Conservation (phyloP, 257 asterid genomes). For the Galeopsis tetrahit region DNA sequence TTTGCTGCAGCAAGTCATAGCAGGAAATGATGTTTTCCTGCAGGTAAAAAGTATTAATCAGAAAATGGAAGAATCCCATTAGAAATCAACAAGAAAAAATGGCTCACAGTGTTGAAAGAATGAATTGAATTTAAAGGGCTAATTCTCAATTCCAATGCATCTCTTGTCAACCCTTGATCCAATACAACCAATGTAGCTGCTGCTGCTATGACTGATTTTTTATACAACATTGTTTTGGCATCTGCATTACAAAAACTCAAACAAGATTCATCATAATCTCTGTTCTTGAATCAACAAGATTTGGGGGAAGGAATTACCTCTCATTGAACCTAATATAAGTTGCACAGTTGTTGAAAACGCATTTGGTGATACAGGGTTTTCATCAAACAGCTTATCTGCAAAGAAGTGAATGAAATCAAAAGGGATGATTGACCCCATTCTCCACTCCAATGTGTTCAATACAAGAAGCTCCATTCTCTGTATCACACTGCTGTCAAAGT, state of each 20-base stretch:
- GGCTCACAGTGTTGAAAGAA: constrained; percentile 49
- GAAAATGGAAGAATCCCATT: neutral
- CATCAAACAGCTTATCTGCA: constrained; percentile 39
- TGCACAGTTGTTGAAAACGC: constrained; percentile 37
- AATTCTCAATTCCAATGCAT: constrained; percentile 44
- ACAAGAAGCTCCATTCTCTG: constrained; percentile 66
- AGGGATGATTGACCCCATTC: constrained; percentile 56
- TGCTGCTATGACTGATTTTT: constrained; percentile 66
- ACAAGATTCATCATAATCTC: neutral
- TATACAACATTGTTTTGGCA: constrained; percentile 43
- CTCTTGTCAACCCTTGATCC: constrained; percentile 46
- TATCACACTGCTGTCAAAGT: constrained; percentile 48
- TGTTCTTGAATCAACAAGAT: neutral
- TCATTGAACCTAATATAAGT: constrained; percentile 37
- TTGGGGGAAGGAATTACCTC: constrained; percentile 36
- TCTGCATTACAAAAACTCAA: constrained; percentile 48
- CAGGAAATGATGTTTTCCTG: constrained; percentile 59
- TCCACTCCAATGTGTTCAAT: constrained; percentile 61
- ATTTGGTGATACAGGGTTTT: constrained; percentile 13
- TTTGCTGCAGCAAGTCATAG: constrained; percentile 39
- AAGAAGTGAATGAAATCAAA: constrained; percentile 54
- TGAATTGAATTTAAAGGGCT: constrained; percentile 33
- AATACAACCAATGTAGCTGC: constrained; percentile 63
- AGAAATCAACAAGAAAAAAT: constrained; percentile 3
- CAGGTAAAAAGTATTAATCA: neutral